Evolutionary conservation across 352 stramenopile species (phyloP), one percentile per base, ranked within the genome.

Genomic region (Achlya hypogyna): DNA sequence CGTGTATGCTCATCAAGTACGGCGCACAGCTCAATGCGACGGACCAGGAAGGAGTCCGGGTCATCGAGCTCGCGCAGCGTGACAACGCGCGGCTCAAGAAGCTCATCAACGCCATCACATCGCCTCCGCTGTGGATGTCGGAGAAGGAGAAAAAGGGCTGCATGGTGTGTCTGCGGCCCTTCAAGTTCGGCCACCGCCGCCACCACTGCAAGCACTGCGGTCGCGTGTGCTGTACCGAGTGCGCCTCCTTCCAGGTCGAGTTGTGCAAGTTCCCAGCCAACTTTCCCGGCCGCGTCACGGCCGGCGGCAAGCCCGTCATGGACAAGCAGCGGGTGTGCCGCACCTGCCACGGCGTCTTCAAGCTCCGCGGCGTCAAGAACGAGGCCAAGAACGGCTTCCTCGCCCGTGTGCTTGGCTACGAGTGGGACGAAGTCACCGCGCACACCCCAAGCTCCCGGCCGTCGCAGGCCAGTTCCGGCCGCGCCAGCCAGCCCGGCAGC

Each of bases 171-270:
- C 66, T 29, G 51, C 80, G 75, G 9, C 72, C 66, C 32, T 94
- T 95, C 67, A 91, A 90, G 69, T 91, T 94, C 71, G 82, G 81
- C 54, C 86, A 73, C 43, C 79, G 85, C 16, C 83, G 82, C 43
- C 85, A 94, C 72, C 81, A 93, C 70, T 94, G 87, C 74, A 83
- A 83, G 23, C 85, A 95, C 76, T 95, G 86, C 40, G 85, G 82
- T 2, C 81, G 86, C 20, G 79, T 95, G 8, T 94, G 86, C 72
- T 95, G 86, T 63, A 88, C 79, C 4, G 83, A 93, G 45, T 95
- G 86, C 72, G 87, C 85, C 51, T 75, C 78, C 12, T 88, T 87
- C 58, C 81, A 81, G 20, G 77, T 94, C 23, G 85, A 94, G 67
- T 81, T 91, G 72, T 84, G 78, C 56, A 78, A 75, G 5, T 94